Evolutionary conservation across 345 rosid genomes (phyloP), one percentile per base, ranked within the genome.

Genomic region (Viola odorata): DNA sequence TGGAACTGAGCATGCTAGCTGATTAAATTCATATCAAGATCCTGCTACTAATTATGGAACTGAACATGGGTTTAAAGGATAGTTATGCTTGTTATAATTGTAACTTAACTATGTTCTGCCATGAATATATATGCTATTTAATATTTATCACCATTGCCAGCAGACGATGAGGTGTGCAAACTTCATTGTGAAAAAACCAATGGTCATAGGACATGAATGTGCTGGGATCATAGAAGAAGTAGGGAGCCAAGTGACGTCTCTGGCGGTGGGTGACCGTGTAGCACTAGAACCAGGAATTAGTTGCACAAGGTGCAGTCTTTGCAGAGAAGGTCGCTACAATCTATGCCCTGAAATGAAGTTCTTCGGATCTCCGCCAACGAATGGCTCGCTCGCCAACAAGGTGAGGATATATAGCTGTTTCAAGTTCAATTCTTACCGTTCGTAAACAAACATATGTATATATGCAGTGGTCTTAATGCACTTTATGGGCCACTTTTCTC

Each of bases 161-260:
- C 69, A 89, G 96, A 84, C 86, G 39, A 67, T 89, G 95, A 77
- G 85, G 69, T 80, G 82, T 41, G 96, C 91, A 9, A 74, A 84
- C 76, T 91, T 85, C 68, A 67, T 85, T 0, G 98, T 91, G 71
- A 83, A 88, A 80, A 85, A 90, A 78, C 99, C 97, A 0, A 94
- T 94, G 99, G 95, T 90, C 53, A 86, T 94, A 17, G 97, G 99
- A 45, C 99, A 84, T 59, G 97, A 94, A 74, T 88, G 91, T 75
- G 97, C 97, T 61, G 97, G 99, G 68, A 66, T 90, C 72, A 70
- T 90, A 66, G 95, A 86, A 73, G 84, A 88, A 72, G 79, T 88
- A n/a, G 97, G 96, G 54, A 77, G 80, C 8, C 84, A 80, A 75
- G 96, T 94, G 62, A 86, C 77, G 55, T 70, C 79, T 62, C 75